Conservation (phyloP, 73 alveolate species). For the Paramecium tetraurelia region DNA sequence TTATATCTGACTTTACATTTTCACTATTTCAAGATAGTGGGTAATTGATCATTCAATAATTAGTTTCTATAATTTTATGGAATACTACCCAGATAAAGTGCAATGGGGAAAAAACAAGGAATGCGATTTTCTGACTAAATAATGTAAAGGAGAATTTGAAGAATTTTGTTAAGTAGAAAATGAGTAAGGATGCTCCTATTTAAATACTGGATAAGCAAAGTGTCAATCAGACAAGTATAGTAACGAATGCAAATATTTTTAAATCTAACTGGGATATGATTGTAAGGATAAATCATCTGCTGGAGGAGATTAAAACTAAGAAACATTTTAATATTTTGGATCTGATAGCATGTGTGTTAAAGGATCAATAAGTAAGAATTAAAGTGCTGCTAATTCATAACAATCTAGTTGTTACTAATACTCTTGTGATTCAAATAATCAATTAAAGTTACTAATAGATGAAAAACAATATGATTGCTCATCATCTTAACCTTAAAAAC, state of each 20-base stretch:
- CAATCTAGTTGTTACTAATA: background rate
- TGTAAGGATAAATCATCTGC: background rate
- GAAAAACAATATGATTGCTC: background rate
- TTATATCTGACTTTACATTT: background rate
- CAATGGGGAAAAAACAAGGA: background rate
- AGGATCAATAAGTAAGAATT: background rate
- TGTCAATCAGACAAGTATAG: background rate
- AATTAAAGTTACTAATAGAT: background rate
- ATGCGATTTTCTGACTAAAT: background rate
- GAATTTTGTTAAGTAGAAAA: background rate
- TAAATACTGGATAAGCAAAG: background rate
- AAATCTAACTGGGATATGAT: background rate
- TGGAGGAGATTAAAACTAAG: background rate
- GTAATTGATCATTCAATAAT: background rate
- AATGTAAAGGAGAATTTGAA: background rate
- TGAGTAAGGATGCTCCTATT: background rate
- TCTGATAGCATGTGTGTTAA: background rate
- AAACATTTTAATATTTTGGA: background rate
- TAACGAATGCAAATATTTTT: background rate
- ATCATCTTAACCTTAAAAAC: background rate
- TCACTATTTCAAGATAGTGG: background rate
- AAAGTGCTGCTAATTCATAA: background rate
- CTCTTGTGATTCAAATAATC: background rate
- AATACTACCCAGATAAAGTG: background rate
- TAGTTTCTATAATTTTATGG: background rate